phyloP scores from a whole-genome alignment of 305 asterid genomes.

The Rubia peregrina region DNA sequence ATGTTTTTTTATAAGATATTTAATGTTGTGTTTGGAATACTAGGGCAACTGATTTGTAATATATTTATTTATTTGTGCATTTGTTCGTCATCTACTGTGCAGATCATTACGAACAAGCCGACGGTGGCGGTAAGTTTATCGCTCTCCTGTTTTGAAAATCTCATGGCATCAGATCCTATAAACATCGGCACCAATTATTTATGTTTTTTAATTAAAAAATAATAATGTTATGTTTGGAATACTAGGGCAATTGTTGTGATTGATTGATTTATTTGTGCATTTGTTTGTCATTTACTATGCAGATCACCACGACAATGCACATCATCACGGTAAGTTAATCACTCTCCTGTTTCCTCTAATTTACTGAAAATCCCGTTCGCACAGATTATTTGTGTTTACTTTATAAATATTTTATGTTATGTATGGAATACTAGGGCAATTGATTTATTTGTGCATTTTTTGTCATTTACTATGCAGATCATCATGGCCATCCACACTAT shows the following conservation, averaged over 20 bases:
- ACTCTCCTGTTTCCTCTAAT: neutral
- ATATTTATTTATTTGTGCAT: neutral
- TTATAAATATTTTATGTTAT: neutral
- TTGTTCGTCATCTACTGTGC: conserved; percentile 13
- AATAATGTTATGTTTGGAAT: neutral
- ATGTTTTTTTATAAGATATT: neutral
- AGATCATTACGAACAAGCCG: conserved; percentile 51
- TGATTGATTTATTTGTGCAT: neutral
- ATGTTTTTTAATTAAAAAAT: no score
- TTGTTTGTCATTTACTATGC: conserved; percentile 14
- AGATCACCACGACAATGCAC: no score
- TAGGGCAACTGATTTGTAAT: neutral
- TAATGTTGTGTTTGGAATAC: neutral
- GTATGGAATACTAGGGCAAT: neutral
- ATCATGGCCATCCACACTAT: no score
- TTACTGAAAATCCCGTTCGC: neutral
- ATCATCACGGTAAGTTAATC: no score
- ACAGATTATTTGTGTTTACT: no score
- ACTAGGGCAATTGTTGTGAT: no score
- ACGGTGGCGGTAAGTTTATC: conserved; percentile 35
- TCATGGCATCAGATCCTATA: neutral
- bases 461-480: no score
- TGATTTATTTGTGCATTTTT: no score
- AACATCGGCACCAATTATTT: neutral
- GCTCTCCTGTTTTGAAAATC: neutral